Evolutionary conservation across 805 yeast genomes (phyloP).

Genomic region (Starmerella floricola): DNA sequence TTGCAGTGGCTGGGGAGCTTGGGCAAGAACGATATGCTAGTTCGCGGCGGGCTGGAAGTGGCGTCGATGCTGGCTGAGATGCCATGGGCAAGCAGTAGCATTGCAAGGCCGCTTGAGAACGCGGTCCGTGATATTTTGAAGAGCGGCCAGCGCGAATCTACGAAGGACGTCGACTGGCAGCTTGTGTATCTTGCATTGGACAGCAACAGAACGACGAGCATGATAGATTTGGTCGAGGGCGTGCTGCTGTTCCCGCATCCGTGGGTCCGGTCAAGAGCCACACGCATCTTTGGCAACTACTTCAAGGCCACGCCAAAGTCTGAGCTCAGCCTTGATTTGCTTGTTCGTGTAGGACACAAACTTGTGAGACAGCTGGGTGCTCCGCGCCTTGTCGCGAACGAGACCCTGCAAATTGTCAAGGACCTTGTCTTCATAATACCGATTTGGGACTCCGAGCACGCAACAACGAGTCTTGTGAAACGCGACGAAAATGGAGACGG

Average conservation of each 20-base stretch:
- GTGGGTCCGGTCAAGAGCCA: constrained; percentile 69
- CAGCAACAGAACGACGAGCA: constrained; percentile 19
- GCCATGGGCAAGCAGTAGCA: neutral
- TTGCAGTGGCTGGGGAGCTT: constrained; percentile 16
- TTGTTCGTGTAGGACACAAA: constrained; percentile 49
- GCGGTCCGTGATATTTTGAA: constrained; percentile 4
- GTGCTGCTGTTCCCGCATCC: constrained; percentile 73
- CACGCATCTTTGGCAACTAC: constrained; percentile 45
- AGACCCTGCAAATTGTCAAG: constrained; percentile 54
- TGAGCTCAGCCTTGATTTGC: constrained; percentile 35
- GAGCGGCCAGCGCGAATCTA: constrained; percentile 3
- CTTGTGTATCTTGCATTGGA: constrained; percentile 54
- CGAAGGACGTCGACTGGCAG: constrained; percentile 51
- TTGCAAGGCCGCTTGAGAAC: neutral
- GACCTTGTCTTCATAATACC: constrained; percentile 49
- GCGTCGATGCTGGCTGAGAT: constrained; percentile 9
- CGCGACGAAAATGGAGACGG: neutral
- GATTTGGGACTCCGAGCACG: constrained; percentile 43
- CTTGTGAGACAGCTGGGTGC: constrained; percentile 71
- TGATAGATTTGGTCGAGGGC: constrained; percentile 38
- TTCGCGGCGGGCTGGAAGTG: constrained; percentile 22
- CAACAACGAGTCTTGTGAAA: neutral
- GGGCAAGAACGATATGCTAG: constrained; percentile 14
- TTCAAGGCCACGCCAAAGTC: constrained; percentile 34
- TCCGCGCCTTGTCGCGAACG: constrained; percentile 50